phyloP scores from a whole-genome alignment of 352 stramenopile genomes.

The Pythium aphanidermatum region DNA sequence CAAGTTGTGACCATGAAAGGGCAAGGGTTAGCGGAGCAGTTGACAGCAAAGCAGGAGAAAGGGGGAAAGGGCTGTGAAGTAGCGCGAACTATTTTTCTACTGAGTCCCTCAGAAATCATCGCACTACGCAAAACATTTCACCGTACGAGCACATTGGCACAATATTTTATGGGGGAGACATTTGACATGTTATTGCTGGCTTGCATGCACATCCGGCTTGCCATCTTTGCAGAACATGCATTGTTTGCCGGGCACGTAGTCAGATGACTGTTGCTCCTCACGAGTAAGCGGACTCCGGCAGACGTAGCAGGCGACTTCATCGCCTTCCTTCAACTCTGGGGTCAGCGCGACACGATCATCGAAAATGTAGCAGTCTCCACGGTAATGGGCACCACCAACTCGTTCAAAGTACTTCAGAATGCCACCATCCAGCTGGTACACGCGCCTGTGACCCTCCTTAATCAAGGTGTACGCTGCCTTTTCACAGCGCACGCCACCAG shows the following conservation, averaged over 20 bases:
- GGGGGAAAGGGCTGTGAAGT: too few relatives aligned
- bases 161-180: too few relatives aligned
- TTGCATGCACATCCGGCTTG: slow-evolving; percentile 46
- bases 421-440: slow-evolving; percentile 70
- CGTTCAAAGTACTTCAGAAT: slow-evolving; percentile 82
- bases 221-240: slow-evolving; percentile 54
- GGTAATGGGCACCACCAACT: slow-evolving; percentile 58
- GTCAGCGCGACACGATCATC: slow-evolving; percentile 66
- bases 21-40: too few relatives aligned
- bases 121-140: too few relatives aligned
- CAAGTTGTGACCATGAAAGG: too few relatives aligned
- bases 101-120: too few relatives aligned
- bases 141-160: too few relatives aligned
- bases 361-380: slow-evolving; percentile 76
- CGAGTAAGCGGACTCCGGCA: slow-evolving; percentile 52
- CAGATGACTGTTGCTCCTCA: slow-evolving; percentile 34
- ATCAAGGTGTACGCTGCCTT: slow-evolving; percentile 64
- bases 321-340: slow-evolving; percentile 44
- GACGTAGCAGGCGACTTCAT: slow-evolving; percentile 37
- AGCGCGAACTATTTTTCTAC: too few relatives aligned
- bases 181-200: too few relatives aligned
- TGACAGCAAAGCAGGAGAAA: too few relatives aligned
- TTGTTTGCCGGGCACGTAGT: slow-evolving; percentile 35
- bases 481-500: slow-evolving; percentile 64
- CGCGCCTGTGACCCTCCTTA: slow-evolving; percentile 41